Evolutionary conservation across 805 yeast genomes (phyloP).

Genomic region (Teunomyces lycoperdinae): DNA sequence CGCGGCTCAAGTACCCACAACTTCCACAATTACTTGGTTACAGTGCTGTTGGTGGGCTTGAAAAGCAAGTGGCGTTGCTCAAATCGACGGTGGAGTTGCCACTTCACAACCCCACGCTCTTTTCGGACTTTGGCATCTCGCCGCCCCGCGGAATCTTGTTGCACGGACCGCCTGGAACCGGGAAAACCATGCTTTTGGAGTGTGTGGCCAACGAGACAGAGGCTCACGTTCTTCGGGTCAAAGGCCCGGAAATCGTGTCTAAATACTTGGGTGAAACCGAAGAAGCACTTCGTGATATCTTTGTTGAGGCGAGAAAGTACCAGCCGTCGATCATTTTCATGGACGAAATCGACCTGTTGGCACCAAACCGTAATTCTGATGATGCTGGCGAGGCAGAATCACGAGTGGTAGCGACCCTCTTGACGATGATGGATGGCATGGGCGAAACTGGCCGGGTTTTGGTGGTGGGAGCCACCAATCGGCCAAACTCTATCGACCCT

Average conservation of each 20-base stretch:
- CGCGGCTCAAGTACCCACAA: constrained; percentile 37
- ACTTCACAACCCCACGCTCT: constrained; percentile 69
- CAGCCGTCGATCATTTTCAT: constrained; percentile 87
- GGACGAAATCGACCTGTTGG: constrained; percentile 92
- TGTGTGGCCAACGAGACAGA: constrained; percentile 76
- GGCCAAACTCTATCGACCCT: constrained; percentile 66
- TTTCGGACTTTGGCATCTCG: constrained; percentile 78
- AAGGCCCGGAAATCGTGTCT: constrained; percentile 89
- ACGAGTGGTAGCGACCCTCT: constrained; percentile 83
- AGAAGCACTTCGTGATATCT: constrained; percentile 72
- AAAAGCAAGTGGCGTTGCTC: constrained; percentile 57
- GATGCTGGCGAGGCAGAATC: constrained; percentile 90
- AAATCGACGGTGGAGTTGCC: constrained; percentile 77
- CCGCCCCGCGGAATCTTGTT: constrained; percentile 93
- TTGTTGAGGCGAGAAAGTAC: constrained; percentile 77
- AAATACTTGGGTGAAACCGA: constrained; percentile 96
- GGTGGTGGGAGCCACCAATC: constrained; percentile 70
- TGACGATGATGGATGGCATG: constrained; percentile 79
- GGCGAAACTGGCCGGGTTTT: constrained; percentile 64
- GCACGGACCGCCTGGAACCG: constrained; percentile 98
- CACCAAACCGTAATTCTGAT: constrained; percentile 79
- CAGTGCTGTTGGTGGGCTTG: constrained; percentile 73
- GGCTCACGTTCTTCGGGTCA: constrained; percentile 82
- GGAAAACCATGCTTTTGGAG: constrained; percentile 83
- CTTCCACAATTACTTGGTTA: constrained; percentile 47